Evolutionary conservation across 192 early-diverging fungal genomes (phyloP), one percentile per base, ranked within the genome.

Genomic region (Linnemannia zychae): DNA sequence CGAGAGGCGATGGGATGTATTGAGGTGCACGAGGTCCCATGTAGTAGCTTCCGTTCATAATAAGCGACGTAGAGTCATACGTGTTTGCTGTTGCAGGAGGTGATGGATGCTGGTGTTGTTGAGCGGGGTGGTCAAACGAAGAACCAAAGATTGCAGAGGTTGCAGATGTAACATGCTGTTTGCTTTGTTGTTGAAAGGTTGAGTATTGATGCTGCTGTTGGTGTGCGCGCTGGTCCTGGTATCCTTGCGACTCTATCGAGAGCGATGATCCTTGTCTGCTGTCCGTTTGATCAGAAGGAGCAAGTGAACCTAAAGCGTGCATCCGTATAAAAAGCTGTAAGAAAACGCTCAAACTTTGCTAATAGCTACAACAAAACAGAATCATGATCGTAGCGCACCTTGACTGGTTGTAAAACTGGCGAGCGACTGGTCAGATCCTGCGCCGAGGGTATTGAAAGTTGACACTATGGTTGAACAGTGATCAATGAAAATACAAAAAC

Each of bases 81-180:
- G 37, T 38, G 71, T 72, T 28, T 68, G 57, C 22, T 50, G 78
- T 33, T 67, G 46, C 12, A 3, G 28, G 57, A 2, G 28, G 57
- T 9, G 24, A 12, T 31, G 22, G n/a, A 16, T 79, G 71, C 16
- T 78, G 77, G 28, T 46, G 20, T 36, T 49, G 57, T 16, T 44
- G 68, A 48, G 7, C 50, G 9, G 67, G 65, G 60, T 74, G 74
- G 28, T 79, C 77, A 34, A 76, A 85, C 22, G 78, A 33, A 4
- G 53, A 47, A 18, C 83, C 83, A 79, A 85, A 85, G 18, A 85
- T 85, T 31, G 83, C 83, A 4, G 83, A 85, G 22, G 83, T 85
- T 20, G 74, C 78, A 12, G 83, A 72, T 74, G 78, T n/a, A 68
- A 68, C 16, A 16, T 34, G 31, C 22, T 74, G 78, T 38, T 28